phyloP scores from a whole-genome alignment of 371 early-diverging fungal genomes.

The Syncephalastrum contaminatum region DNA sequence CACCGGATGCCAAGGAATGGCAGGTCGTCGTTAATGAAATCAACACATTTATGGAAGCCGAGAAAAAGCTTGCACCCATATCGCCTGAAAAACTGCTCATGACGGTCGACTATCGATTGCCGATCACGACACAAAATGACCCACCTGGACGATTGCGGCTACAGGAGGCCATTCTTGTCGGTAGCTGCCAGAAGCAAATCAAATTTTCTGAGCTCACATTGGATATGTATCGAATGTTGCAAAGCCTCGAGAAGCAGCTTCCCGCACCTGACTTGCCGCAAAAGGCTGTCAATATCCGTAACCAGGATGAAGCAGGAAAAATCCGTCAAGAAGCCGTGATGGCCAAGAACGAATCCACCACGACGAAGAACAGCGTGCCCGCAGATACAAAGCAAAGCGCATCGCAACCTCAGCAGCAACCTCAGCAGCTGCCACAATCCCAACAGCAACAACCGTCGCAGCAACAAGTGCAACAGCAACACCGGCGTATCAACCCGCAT shows the following conservation, averaged over 20 bases:
- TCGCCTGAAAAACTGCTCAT: conserved; percentile 60
- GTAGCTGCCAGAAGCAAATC: conserved; percentile 88
- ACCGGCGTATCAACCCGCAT: conserved; percentile 80
- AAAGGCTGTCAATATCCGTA: neutral
- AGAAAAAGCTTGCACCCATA: conserved; percentile 79
- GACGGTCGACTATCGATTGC: conserved; percentile 63
- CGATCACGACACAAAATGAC: conserved; percentile 45
- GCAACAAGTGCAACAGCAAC: conserved; percentile 13
- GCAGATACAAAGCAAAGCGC: neutral
- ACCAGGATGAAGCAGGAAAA: neutral
- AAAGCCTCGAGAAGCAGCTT: conserved; percentile 64
- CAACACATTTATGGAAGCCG: conserved; percentile 86
- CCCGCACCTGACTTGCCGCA: neutral
- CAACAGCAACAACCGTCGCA: conserved; percentile 2
- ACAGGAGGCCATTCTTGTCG: conserved; percentile 94
- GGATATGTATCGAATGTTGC: conserved; percentile 95
- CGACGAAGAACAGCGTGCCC: conserved; percentile 6
- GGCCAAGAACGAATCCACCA: conserved; percentile 15
- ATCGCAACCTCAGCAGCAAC: neutral
- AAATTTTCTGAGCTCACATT: conserved; percentile 94
- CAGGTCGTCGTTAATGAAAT: conserved; percentile 90
- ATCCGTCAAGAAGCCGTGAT: conserved; percentile 4
- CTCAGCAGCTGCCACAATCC: neutral
- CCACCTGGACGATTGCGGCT: conserved; percentile 51
- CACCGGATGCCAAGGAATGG: conserved; percentile 92